Evolutionary conservation across 2,329 filamentous ascomycete genomes (phyloP).

Genomic region (Rugonectria rugulosa): DNA sequence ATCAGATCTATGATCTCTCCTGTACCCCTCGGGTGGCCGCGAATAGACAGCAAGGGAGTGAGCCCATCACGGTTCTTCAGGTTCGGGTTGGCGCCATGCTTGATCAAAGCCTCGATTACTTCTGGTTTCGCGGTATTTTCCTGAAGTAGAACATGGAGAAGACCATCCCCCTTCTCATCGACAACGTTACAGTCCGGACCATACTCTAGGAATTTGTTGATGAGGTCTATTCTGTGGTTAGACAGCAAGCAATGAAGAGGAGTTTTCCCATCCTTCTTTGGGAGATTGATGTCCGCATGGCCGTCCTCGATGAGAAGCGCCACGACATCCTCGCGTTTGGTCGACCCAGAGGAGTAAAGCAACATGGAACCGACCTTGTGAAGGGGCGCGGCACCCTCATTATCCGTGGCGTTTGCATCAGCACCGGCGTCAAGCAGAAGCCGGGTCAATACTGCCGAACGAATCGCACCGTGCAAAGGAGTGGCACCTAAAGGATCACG

Average conservation of each 20-base stretch:
- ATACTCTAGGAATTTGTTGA: conserved; percentile 27
- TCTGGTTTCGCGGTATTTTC: background rate
- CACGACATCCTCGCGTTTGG: conserved; percentile 14
- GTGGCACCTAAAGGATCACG: conserved; percentile 23
- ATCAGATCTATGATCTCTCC: background rate
- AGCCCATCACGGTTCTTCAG: background rate
- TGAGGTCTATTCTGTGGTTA: background rate
- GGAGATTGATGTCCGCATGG: conserved; percentile 35
- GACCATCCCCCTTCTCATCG: conserved; percentile 31
- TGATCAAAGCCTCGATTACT: conserved; percentile 21
- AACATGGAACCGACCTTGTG: no score
- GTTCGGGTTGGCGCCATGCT: conserved; percentile 34
- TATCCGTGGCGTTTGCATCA: background rate
- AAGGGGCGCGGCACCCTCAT: conserved; percentile 26
- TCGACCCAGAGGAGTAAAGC: no score
- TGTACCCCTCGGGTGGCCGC: accelerated
- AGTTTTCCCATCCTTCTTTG: conserved; percentile 24
- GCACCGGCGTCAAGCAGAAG: background rate
- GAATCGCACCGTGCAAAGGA: conserved; percentile 26
- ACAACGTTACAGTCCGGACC: conserved; percentile 23
- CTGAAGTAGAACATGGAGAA: conserved; percentile 27
- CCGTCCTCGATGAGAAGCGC: conserved; percentile 34
- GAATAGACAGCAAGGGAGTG: conserved; percentile 11
- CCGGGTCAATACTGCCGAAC: background rate
- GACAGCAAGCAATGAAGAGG: conserved; percentile 30